Conservation (phyloP, 2,329 filamentous ascomycete genomes). For the Aspergillus caelatus region DNA sequence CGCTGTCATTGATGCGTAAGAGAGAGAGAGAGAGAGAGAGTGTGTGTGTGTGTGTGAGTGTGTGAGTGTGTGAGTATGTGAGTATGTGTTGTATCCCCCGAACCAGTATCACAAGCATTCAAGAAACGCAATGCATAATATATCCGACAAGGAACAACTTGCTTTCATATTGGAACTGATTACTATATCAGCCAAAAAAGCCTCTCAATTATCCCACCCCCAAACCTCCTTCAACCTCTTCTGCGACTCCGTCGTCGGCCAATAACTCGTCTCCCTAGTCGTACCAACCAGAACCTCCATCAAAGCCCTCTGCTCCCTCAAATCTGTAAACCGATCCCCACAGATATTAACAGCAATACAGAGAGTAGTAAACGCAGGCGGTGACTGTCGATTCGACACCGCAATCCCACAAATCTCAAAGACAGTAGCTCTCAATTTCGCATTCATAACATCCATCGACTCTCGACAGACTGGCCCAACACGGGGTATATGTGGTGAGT, state of each 20-base stretch:
- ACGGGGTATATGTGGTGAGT: background rate
- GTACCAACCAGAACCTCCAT: background rate
- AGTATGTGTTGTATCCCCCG: too few relatives aligned
- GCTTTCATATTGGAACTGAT: too few relatives aligned
- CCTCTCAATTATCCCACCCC: background rate
- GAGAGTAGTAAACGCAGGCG: conserved; percentile 17
- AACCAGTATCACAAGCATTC: too few relatives aligned
- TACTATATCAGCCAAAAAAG: too few relatives aligned
- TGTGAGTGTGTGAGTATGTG: too few relatives aligned
- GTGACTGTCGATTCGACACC: conserved; percentile 23
- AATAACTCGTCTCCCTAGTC: background rate
- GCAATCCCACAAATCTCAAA: conserved; percentile 23
- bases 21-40: too few relatives aligned
- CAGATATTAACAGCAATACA: conserved; percentile 1
- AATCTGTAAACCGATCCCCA: background rate
- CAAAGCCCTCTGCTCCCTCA: background rate
- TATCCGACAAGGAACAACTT: too few relatives aligned
- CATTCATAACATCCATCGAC: background rate
- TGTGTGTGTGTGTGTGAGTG: too few relatives aligned
- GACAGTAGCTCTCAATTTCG: conserved; percentile 14
- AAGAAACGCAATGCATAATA: too few relatives aligned
- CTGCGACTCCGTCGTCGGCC: background rate
- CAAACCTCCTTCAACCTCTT: background rate
- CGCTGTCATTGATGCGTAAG: too few relatives aligned
- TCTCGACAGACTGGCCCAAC: background rate